Percentiles rank a stretch among this genome's conserved stretches.
Evolutionary conservation across 192 early-diverging fungal species (phyloP).

Genomic region (Helicostylum pulchrum): DNA sequence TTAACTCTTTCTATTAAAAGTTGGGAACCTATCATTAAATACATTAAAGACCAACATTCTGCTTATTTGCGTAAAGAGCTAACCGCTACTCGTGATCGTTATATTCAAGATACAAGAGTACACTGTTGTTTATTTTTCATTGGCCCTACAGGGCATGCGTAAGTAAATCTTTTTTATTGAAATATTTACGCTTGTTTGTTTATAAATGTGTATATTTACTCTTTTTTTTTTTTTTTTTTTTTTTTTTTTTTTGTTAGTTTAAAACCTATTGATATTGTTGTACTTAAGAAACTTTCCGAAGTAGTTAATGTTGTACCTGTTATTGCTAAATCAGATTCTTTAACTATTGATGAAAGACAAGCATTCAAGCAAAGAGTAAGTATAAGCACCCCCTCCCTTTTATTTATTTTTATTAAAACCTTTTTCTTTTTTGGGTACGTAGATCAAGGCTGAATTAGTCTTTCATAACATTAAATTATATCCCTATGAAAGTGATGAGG

Average conservation of each 20-base stretch:
- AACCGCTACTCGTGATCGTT: conserved; percentile 77
- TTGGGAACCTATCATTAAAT: conserved; percentile 96
- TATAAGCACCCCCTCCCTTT: background rate
- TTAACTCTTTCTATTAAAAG: conserved; percentile 26
- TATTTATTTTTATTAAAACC: background rate
- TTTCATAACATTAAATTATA: conserved; percentile 90
- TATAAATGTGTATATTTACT: background rate
- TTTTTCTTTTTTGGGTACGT: background rate
- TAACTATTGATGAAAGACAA: conserved; percentile 78
- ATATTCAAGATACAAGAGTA: conserved; percentile 91
- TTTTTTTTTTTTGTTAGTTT: conserved; percentile 46
- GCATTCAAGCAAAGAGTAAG: conserved; percentile 74
- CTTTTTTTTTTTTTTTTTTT: too few species aligned
- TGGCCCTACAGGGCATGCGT: conserved; percentile 91
- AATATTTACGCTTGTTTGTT: background rate
- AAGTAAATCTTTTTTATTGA: conserved; percentile 32
- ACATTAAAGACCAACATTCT: conserved; percentile 98
- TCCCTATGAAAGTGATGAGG: conserved; percentile 86
- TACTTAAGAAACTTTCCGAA: conserved; percentile 78
- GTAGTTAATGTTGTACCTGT: conserved; percentile 85
- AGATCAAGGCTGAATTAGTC: conserved; percentile 84
- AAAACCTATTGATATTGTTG: conserved; percentile 82
- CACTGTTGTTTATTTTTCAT: conserved; percentile 96
- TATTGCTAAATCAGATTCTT: conserved; percentile 85
- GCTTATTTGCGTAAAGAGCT: conserved; percentile 90